A percentile compares a stretch with the other conserved stretches of the same genome.
These are phyloP conservation scores for Starmerella asiatica DNA, from an alignment of 805 yeast genomes.

Conservation along the genomic window DNA sequence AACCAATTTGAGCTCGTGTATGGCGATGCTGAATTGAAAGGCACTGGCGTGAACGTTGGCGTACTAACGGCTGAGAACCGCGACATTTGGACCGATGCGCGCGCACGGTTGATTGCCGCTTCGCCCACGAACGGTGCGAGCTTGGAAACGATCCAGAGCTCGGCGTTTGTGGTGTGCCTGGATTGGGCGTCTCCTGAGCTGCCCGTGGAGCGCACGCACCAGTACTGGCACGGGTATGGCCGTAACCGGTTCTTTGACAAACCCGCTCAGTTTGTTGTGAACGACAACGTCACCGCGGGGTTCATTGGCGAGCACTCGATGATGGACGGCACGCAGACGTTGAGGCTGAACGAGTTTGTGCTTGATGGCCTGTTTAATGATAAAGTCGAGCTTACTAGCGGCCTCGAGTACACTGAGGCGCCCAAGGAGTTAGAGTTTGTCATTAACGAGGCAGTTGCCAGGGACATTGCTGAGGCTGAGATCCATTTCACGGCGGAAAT, in stretches of 20 bases:
- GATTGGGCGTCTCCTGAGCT: conserved; percentile 64
- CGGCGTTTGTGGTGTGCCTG: conserved; percentile 69
- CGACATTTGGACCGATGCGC: conserved; percentile 59
- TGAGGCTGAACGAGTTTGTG: conserved; percentile 68
- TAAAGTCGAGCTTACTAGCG: conserved; percentile 29
- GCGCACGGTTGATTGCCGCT: conserved; percentile 39
- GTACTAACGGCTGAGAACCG: conserved; percentile 72
- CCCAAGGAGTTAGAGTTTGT: conserved; percentile 38
- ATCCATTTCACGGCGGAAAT: conserved; percentile 44
- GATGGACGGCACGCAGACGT: conserved; percentile 97
- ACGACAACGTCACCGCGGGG: conserved; percentile 77
- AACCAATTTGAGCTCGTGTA: conserved; percentile 47
- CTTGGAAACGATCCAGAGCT: conserved; percentile 53
- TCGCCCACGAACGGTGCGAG: conserved; percentile 51
- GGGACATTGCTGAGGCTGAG: conserved; percentile 44
- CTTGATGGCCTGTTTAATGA: conserved; percentile 42
- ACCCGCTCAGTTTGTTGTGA: conserved; percentile 71
- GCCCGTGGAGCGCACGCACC: conserved; percentile 68
- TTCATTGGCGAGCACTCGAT: conserved; percentile 92
- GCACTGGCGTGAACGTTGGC: conserved; percentile 50
- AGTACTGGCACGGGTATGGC: conserved; percentile 94
- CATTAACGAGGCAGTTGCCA: conserved; percentile 38
- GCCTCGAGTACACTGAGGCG: conserved; percentile 17
- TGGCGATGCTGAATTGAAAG: conserved; percentile 30
- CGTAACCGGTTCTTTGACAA: conserved; percentile 82